Evolutionary conservation across 345 rosid species (phyloP).

Genomic region (Salix brachista): DNA sequence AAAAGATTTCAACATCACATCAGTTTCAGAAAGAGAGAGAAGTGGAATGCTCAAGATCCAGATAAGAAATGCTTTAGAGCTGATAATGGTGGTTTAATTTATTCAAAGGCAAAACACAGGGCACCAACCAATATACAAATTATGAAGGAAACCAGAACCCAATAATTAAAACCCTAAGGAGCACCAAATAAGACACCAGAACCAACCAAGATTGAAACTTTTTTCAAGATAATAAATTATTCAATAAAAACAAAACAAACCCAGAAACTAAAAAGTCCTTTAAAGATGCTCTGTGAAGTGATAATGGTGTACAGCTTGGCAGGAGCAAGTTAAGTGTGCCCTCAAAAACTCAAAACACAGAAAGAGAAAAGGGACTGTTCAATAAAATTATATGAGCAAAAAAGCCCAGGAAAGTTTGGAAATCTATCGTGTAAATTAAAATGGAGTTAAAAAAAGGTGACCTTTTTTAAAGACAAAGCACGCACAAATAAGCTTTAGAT

Average conservation of each 20-base stretch:
- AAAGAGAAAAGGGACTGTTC: constrained; percentile 14
- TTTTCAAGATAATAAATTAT: constrained; percentile 2
- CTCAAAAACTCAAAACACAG: constrained; percentile 22
- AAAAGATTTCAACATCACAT: neutral
- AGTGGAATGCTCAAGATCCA: constrained; percentile 12
- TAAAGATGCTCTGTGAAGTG: constrained; percentile 4
- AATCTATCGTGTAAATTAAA: constrained; percentile 9
- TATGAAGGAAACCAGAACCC: neutral
- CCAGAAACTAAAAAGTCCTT: neutral
- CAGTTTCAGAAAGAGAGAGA: neutral
- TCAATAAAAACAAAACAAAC: neutral
- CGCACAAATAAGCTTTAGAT: neutral
- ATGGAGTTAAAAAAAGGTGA: constrained; percentile 13
- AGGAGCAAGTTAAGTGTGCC: constrained; percentile 8
- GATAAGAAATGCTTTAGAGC: constrained; percentile 10
- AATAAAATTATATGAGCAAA: neutral
- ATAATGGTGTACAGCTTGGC: constrained; percentile 34
- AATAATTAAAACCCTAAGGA: neutral
- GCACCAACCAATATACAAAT: constrained; percentile 15
- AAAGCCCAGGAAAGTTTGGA: constrained; percentile 6
- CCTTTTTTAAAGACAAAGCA: constrained; percentile 5
- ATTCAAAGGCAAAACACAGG: constrained; percentile 11
- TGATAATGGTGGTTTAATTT: constrained; percentile 13
- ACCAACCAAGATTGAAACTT: neutral
- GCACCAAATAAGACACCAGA: neutral